Percentiles rank a stretch among this genome's conserved stretches.
Evolutionary conservation across 78 protist species (phyloP).

Genomic region (Mantamonas sphyraenae): DNA sequence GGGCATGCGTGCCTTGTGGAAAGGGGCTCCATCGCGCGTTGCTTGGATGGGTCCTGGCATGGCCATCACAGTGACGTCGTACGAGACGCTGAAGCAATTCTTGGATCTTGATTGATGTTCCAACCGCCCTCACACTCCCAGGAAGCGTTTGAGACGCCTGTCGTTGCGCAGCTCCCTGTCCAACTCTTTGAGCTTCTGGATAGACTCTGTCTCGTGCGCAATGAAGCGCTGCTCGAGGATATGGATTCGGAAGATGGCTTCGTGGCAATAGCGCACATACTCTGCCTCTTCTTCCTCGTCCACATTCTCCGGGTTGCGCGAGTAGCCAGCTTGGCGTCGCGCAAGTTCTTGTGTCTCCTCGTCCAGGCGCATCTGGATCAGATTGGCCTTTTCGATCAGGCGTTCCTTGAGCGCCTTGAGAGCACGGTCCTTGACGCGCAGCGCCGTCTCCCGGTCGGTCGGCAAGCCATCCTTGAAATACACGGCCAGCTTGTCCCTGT

Average conservation of each 20-base stretch:
- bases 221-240: constrained; percentile 42
- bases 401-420: constrained; percentile 35
- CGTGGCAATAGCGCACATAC: constrained; percentile 18
- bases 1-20: no score
- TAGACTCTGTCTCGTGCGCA: constrained; percentile 22
- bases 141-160: constrained; percentile 18
- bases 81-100: no score
- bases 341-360: constrained; percentile 24
- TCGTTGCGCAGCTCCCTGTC: constrained; percentile 18
- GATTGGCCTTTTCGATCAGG: constrained; percentile 37
- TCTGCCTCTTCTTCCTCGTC: constrained; percentile 36
- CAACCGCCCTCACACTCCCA: no score
- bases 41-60: no score
- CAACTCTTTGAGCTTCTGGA: constrained; percentile 23
- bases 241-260: constrained; percentile 42
- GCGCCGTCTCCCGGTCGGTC: constrained; percentile 11
- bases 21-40: no score
- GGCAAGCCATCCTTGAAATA: neutral
- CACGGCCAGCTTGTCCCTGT: neutral
- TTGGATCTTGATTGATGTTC: no score
- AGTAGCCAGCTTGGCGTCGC: constrained; percentile 10
- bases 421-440: constrained; percentile 12
- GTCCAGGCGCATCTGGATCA: constrained; percentile 45
- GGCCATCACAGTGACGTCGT: no score
- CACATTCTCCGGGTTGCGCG: constrained; percentile 8